These are phyloP conservation scores for Plantago ovata DNA, from an alignment of 257 asterid genomes.

Conservation along the genomic window DNA sequence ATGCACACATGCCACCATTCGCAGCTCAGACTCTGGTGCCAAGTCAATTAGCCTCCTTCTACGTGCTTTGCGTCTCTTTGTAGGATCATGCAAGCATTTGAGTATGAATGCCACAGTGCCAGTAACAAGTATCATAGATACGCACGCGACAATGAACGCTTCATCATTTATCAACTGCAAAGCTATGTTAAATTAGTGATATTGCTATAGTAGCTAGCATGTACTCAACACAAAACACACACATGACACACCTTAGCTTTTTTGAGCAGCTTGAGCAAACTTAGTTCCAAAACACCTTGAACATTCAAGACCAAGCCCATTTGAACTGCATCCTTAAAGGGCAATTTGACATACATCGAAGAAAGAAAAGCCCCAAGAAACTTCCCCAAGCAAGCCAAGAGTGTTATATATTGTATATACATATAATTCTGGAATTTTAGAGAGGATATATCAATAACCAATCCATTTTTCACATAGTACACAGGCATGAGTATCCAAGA, in stretches of 20 bases:
- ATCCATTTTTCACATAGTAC: constrained; percentile 38
- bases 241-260: constrained; percentile 21
- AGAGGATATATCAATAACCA: constrained; percentile 28
- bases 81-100: constrained; percentile 24
- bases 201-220: too few relatives aligned
- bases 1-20: constrained; percentile 31
- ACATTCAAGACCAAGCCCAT: constrained; percentile 34
- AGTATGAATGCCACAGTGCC: constrained; percentile 21
- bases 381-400: constrained; percentile 33
- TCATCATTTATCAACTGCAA: constrained; percentile 32
- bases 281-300: constrained; percentile 41
- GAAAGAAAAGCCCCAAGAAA: constrained; percentile 37
- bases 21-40: constrained; percentile 27
- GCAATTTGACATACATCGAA: constrained; percentile 18
- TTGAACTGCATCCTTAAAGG: constrained; percentile 30
- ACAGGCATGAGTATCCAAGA: constrained; percentile 42
- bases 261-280: constrained; percentile 34
- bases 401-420: constrained; percentile 25
- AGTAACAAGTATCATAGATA: constrained; percentile 28
- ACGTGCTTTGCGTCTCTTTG: constrained; percentile 18
- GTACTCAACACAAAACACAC: too few relatives aligned
- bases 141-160: constrained; percentile 25
- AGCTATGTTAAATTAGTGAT: too few relatives aligned
- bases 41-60: constrained; percentile 27
- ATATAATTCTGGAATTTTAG: constrained; percentile 19